Percentiles rank a stretch among this genome's conserved stretches.
These are phyloP conservation scores for Olyra latifolia DNA, from an alignment of 176 grass and related monocot species.

Conservation along the genomic window DNA sequence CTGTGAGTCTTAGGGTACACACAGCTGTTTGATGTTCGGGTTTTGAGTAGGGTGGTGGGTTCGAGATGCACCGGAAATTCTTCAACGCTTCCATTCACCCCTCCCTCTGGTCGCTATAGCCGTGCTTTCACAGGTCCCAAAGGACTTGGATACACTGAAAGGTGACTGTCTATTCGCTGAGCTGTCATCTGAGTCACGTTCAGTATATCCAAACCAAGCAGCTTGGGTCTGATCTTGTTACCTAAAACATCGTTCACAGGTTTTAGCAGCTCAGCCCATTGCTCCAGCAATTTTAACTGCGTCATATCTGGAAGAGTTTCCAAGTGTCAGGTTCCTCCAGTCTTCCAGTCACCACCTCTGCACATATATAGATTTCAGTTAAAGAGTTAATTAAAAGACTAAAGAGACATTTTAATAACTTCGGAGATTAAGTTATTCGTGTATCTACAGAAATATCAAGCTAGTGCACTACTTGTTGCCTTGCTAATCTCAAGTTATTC, in stretches of 20 bases:
- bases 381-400: too few species aligned
- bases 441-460: background rate
- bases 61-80: too few species aligned
- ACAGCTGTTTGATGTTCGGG: too few species aligned
- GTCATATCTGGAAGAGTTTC: constrained; percentile 65
- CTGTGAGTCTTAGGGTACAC: too few species aligned
- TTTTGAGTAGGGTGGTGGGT: too few species aligned
- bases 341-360: constrained; percentile 78
- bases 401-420: background rate
- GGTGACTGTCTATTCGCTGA: constrained; percentile 76
- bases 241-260: constrained; percentile 53
- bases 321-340: constrained; percentile 75
- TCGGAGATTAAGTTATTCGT: background rate
- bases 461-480: background rate
- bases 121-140: too few species aligned
- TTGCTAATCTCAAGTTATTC: background rate
- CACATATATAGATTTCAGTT: constrained; percentile 12
- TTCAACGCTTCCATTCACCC: too few species aligned
- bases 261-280: constrained; percentile 58
- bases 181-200: constrained; percentile 87
- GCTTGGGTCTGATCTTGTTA: constrained; percentile 35
- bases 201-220: constrained; percentile 52
- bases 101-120: too few species aligned
- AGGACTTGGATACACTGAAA: constrained; percentile 66
- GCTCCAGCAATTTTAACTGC: constrained; percentile 37